A percentile compares a stretch with the other conserved stretches of the same genome.
Evolutionary conservation across 2,329 filamentous ascomycete genomes (phyloP).

Genomic region (Alternaria ventricosa): DNA sequence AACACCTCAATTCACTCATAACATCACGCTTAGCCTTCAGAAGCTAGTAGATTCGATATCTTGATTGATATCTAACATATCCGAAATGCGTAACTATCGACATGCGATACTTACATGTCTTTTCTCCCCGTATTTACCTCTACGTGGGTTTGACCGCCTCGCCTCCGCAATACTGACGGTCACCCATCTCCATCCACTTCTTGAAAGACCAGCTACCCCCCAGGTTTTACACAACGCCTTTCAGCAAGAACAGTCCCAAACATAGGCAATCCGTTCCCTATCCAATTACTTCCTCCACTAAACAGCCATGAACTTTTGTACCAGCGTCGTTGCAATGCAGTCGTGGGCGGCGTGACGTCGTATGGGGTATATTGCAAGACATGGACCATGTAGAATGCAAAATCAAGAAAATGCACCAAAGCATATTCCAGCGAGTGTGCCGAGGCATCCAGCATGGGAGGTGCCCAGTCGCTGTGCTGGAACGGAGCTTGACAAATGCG

Average conservation of each 20-base stretch:
- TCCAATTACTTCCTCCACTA: constrained; percentile 21
- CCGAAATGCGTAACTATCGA: constrained; percentile 21
- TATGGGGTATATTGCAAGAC: constrained; percentile 34
- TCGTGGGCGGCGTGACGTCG: constrained; percentile 35
- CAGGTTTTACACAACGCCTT: constrained; percentile 1
- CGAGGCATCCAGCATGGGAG: constrained; percentile 19
- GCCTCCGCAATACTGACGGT: background rate
- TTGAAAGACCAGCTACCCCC: background rate
- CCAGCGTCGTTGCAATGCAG: constrained; percentile 26
- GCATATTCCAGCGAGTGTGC: constrained; percentile 14
- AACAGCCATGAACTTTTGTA: constrained; percentile 14
- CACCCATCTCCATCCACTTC: background rate
- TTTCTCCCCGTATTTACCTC: constrained; percentile 1
- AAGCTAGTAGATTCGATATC: background rate
- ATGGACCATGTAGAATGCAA: constrained; percentile 11
- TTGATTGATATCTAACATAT: constrained; percentile 16
- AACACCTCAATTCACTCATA: background rate
- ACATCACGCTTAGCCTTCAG: background rate
- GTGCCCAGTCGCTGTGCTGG: constrained; percentile 14
- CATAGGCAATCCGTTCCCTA: background rate
- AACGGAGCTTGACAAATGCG: constrained; percentile 1
- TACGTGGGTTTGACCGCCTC: background rate
- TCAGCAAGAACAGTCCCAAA: constrained; percentile 4
- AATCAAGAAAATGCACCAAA: background rate
- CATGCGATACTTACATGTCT: constrained; percentile 12